Evolutionary conservation across 148 eudicot species (phyloP).

Genomic region (Nepenthes gracilis): DNA sequence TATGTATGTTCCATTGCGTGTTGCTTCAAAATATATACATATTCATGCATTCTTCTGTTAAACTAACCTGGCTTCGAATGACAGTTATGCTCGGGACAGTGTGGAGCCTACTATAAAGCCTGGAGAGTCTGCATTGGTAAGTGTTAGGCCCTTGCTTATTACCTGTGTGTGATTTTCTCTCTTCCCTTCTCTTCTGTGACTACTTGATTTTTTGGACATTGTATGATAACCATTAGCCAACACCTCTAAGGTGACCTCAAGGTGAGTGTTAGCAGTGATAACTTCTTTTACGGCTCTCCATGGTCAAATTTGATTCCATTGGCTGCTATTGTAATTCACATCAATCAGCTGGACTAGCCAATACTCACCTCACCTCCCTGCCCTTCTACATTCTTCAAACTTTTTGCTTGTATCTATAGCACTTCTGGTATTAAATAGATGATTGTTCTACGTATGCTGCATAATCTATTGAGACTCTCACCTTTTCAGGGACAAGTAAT

Average conservation of each 20-base stretch:
- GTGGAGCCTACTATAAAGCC: conserved; percentile 91
- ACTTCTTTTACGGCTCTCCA: no score
- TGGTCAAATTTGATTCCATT: not conserved
- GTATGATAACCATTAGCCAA: no score
- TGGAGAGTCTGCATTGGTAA: conserved; percentile 82
- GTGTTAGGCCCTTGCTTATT: conserved; percentile 1
- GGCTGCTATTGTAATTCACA: not conserved
- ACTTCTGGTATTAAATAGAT: no score
- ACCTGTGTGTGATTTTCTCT: not conserved
- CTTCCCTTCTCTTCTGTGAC: not conserved
- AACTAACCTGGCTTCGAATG: conserved; percentile 5
- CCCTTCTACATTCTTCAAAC: not conserved
- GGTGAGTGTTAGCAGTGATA: no score
- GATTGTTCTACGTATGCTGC: no score
- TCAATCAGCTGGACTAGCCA: not conserved
- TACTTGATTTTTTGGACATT: no score
- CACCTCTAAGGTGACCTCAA: no score
- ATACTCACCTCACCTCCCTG: not conserved
- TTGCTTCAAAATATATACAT: no score
- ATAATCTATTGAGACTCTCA: no score
- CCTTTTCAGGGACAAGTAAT: no score
- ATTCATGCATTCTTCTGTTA: not conserved
- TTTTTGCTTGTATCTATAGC: not conserved
- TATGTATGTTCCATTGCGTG: no score
- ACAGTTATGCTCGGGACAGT: conserved; percentile 81